Conservation (phyloP, 1,139 yeast genomes). For the Geotrichum histeridarum region DNA sequence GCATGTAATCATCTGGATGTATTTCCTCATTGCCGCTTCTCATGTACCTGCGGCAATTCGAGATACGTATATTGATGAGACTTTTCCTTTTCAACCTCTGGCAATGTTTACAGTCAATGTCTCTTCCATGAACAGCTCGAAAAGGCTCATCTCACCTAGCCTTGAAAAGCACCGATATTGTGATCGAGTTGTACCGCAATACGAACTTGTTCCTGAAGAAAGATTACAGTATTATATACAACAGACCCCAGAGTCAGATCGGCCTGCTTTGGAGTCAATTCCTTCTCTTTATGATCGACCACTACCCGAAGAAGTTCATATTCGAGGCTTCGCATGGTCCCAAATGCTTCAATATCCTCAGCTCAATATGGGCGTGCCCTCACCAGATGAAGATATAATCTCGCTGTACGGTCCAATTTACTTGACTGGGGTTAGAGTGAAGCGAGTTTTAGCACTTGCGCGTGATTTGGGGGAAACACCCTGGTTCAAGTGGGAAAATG, state of each 20-base stretch:
- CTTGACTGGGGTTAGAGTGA: slow-evolving; percentile 8
- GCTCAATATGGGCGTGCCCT: background rate
- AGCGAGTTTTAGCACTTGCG: slow-evolving; percentile 15
- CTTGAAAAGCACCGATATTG: background rate
- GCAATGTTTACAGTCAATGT: slow-evolving; percentile 7
- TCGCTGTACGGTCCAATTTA: slow-evolving; percentile 9
- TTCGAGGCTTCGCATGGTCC: slow-evolving; percentile 22
- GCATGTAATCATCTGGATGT: slow-evolving; percentile 29
- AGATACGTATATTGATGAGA: slow-evolving; percentile 13
- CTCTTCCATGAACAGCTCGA: background rate
- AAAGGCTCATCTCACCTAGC: background rate
- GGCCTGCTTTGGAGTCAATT: background rate
- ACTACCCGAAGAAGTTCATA: slow-evolving; percentile 22
- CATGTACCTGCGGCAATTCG: slow-evolving; percentile 19
- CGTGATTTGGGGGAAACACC: background rate
- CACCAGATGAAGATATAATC: slow-evolving; percentile 16
- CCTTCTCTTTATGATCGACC: slow-evolving; percentile 4
- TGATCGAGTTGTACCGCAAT: background rate
- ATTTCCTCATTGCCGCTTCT: slow-evolving; percentile 25
- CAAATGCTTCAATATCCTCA: slow-evolving; percentile 21
- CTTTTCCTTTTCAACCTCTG: slow-evolving; percentile 20
- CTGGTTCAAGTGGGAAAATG: background rate
- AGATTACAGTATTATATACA: background rate
- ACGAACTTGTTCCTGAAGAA: slow-evolving; percentile 1
- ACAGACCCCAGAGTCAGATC: background rate